These are phyloP conservation scores for Xylaria sp. DNA, from an alignment of 2,329 filamentous ascomycete species.

Conservation along the genomic window DNA sequence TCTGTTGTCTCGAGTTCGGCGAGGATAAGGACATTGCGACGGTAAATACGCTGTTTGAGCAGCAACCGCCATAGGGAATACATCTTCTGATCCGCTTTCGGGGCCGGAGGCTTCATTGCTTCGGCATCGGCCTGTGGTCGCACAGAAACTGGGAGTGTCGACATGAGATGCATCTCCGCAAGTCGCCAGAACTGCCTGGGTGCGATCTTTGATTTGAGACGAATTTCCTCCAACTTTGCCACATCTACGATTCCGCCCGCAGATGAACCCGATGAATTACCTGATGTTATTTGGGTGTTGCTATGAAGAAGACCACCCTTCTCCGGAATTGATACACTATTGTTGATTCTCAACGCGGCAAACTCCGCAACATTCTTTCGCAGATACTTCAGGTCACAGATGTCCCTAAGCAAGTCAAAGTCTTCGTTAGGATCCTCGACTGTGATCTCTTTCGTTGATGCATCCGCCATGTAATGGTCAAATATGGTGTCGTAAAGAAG, in stretches of 20 bases:
- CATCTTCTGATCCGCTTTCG: slow-evolving; percentile 67
- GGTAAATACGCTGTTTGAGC: slow-evolving; percentile 81
- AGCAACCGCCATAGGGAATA: slow-evolving; percentile 79
- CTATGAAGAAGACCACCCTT: slow-evolving; percentile 53
- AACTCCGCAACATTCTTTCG: slow-evolving; percentile 68
- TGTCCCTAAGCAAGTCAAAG: slow-evolving; percentile 83
- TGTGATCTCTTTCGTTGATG: slow-evolving; percentile 82
- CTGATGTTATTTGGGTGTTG: slow-evolving; percentile 47
- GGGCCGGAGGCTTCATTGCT: slow-evolving; percentile 49
- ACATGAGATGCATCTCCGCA: slow-evolving; percentile 79
- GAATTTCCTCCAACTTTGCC: slow-evolving; percentile 65
- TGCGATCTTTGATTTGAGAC: slow-evolving; percentile 74
- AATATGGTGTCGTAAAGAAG: slow-evolving; percentile 86
- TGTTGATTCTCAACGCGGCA: slow-evolving; percentile 65
- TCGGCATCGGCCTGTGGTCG: slow-evolving; percentile 60
- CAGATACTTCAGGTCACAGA: slow-evolving; percentile 76
- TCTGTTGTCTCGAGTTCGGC: slow-evolving; percentile 75
- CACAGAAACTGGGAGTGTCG: slow-evolving; percentile 65
- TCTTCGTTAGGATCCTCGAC: slow-evolving; percentile 93
- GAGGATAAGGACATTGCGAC: slow-evolving; percentile 77
- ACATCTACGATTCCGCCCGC: slow-evolving; percentile 67
- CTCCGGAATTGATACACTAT: slow-evolving; percentile 59
- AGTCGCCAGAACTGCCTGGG: slow-evolving; percentile 80
- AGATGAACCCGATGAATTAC: slow-evolving; percentile 26
- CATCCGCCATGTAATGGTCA: slow-evolving; percentile 71